Evolutionary conservation across 2,329 filamentous ascomycete genomes (phyloP), one percentile per base, ranked within the genome.

Genomic region (Alternaria dauci): DNA sequence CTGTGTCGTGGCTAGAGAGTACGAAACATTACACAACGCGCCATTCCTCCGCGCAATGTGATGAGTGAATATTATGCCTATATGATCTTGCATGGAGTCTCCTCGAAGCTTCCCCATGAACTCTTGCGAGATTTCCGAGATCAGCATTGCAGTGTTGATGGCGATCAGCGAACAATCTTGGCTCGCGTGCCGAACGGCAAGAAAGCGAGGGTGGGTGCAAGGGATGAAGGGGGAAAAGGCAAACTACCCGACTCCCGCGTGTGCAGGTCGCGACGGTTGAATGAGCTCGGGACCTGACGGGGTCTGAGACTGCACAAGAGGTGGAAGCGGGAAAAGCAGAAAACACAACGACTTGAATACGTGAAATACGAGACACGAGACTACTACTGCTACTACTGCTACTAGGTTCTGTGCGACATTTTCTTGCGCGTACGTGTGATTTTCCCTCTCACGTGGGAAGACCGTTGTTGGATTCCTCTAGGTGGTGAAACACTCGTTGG

Each of bases 231-330:
- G 20, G 20, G 4, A 23, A 38, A 41, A 59, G 34, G 38, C 7
- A 43, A 62, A 41, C 50, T 61, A 60, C 52, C 61, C 61, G 61
- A 64, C 28, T 57, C 55, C 55, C 61, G 58, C 55, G 41, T 48
- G 42, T 46, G 54, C 54, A 55, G 36, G 26, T 30, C 11, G 18
- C 32, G 28, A 28, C 59, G 41, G 46, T 38, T 50, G 36, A 26
- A 7, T 16, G 20, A 32, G 63, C 58, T 55, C 41, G 55, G 63
- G 25, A 55, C 58, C 12, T 7, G 1, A 20, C 18, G 47, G 39
- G 59, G 25, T n/a, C 57, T 53, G 51, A 44, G 62, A 25, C 52
- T 54, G 39, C 36, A 25, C 36, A 6, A 42, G 39, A 41, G 36
- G 18, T 47, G 44, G 41, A 43, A 18, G 50, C 41, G 25, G 30